Percentiles rank a stretch among this genome's conserved stretches.
phyloP scores from a whole-genome alignment of 2,329 filamentous ascomycete species.

The Pyricularia pennisetigena region DNA sequence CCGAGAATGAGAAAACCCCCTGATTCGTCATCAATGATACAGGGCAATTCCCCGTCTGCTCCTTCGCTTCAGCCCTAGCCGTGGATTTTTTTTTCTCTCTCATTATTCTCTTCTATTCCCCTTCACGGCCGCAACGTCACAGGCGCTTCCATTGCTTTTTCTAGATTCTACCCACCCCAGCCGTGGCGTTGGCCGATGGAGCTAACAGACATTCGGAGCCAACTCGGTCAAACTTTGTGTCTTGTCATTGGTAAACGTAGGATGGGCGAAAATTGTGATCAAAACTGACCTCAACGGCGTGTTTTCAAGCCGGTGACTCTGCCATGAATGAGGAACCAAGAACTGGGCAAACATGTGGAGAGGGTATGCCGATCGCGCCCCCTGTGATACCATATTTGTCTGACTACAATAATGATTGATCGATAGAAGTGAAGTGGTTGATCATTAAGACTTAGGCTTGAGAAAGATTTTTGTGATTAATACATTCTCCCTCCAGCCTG shows the following conservation, averaged over 20 bases:
- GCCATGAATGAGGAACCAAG: background rate
- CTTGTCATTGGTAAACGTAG: background rate
- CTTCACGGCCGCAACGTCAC: background rate
- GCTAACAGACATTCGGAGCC: background rate
- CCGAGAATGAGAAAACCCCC: background rate
- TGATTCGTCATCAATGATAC: background rate
- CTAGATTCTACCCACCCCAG: background rate
- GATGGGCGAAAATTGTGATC: background rate
- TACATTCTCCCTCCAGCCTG: too few species aligned
- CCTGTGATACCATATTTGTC: too few species aligned
- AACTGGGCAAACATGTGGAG: background rate
- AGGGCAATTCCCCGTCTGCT: background rate
- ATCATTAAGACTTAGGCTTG: too few species aligned
- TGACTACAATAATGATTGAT: too few species aligned
- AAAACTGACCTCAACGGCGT: background rate
- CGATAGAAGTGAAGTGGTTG: too few species aligned
- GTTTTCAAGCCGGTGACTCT: background rate
- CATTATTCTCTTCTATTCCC: background rate
- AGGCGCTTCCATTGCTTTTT: background rate
- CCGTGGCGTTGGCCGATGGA: background rate
- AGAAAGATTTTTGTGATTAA: too few species aligned
- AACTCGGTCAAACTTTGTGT: background rate
- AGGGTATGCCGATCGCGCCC: too few species aligned
- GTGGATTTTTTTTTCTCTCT: background rate
- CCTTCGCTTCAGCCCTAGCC: conserved; percentile 1